phyloP scores from a whole-genome alignment of 2,329 filamentous ascomycete species.

The Claviceps sp. region DNA sequence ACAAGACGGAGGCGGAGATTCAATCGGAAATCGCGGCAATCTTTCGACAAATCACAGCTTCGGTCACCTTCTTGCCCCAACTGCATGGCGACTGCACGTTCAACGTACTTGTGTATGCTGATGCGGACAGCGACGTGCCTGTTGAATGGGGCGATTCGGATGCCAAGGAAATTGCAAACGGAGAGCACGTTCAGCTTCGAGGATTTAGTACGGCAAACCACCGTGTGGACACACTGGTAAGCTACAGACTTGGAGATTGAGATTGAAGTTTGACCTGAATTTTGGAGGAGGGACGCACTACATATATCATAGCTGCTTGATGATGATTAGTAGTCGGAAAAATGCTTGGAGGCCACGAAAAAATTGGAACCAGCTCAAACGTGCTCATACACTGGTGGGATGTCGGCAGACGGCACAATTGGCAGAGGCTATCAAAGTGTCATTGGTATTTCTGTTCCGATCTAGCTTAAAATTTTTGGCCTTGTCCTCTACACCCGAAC shows the following conservation, averaged over 20 bases:
- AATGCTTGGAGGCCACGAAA: neutral
- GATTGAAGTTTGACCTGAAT: conserved; percentile 8
- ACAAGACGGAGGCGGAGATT: conserved; percentile 89
- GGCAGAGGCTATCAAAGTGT: neutral
- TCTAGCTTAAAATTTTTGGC: neutral
- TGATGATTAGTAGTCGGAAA: neutral
- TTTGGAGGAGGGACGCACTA: no score
- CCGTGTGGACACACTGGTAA: conserved; percentile 87
- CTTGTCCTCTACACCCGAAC: neutral
- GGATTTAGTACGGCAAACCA: conserved; percentile 95
- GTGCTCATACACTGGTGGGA: neutral
- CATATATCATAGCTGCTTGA: no score
- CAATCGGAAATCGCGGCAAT: conserved; percentile 92
- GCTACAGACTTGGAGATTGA: conserved; percentile 55
- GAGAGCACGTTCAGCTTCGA: conserved; percentile 86
- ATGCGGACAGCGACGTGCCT: conserved; percentile 90
- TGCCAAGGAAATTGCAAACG: conserved; percentile 88
- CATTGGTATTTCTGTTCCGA: neutral
- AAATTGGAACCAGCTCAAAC: neutral
- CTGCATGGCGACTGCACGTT: conserved; percentile 87
- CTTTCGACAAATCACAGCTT: conserved; percentile 95
- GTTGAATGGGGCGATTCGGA: conserved; percentile 98
- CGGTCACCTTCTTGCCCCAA: conserved; percentile 91
- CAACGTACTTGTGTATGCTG: conserved; percentile 95
- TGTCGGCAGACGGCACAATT: neutral